These are phyloP conservation scores for Trametes maxima DNA, from an alignment of 768 basidiomycete species.

Conservation along the genomic window DNA sequence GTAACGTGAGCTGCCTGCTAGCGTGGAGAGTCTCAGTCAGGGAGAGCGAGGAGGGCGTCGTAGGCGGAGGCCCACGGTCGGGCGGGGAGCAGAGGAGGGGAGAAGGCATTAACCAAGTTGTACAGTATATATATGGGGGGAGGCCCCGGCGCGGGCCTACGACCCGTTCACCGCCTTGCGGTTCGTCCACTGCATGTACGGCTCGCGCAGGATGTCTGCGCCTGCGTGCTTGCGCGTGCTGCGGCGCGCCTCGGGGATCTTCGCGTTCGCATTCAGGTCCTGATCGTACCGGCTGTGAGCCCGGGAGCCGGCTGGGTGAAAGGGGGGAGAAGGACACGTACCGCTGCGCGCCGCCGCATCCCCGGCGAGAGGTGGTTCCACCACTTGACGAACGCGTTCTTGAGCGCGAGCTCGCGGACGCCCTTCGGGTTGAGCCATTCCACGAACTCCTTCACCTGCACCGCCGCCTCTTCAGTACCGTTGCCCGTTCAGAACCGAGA, in stretches of 20 bases:
- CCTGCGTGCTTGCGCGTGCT: constrained; percentile 64
- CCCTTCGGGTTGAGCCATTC: constrained; percentile 94
- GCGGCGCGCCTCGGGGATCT: constrained; percentile 77
- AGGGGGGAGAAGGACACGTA: constrained; percentile 40
- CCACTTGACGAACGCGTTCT: constrained; percentile 78
- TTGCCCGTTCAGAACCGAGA: neutral
- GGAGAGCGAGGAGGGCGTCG: neutral
- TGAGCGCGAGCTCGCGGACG: constrained; percentile 80
- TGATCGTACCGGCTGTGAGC: constrained; percentile 32
- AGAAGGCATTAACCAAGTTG: neutral
- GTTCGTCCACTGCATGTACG: constrained; percentile 90
- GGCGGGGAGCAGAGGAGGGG: neutral
- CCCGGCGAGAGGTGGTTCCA: constrained; percentile 82
- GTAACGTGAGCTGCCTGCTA: neutral
- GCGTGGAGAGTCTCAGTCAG: no score
- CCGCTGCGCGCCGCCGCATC: constrained; percentile 72
- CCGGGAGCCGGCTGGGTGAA: neutral
- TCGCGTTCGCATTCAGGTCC: constrained; percentile 72
- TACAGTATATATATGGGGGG: neutral
- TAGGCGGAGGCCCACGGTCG: neutral
- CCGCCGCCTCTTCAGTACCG: constrained; percentile 6
- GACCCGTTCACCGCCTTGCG: constrained; percentile 60
- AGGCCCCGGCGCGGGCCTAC: neutral
- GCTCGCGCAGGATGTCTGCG: constrained; percentile 71
- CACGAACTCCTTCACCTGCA: constrained; percentile 78